These are phyloP conservation scores for Prunus salicina DNA, from an alignment of 306 rosid genomes.

Conservation along the genomic window DNA sequence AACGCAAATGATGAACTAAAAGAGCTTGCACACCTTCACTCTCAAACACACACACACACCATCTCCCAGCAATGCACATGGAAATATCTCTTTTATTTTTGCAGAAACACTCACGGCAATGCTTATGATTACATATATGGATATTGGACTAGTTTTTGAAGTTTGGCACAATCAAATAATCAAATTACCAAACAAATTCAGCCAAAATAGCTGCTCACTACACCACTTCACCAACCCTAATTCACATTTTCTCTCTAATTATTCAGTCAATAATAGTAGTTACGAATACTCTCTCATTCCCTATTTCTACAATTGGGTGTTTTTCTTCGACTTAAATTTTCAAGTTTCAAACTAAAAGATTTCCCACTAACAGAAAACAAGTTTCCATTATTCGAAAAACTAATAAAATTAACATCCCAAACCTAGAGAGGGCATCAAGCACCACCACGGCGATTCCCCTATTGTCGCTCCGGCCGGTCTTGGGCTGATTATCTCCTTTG, in stretches of 20 bases:
- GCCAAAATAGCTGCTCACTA: neutral
- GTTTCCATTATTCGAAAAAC: neutral
- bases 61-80: too few species aligned
- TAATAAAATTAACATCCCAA: constrained; percentile 4
- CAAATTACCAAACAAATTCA: neutral
- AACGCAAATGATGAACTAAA: too few species aligned
- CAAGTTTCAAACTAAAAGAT: neutral
- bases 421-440: constrained; percentile 97
- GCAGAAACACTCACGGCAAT: too few species aligned
- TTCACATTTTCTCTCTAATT: neutral
- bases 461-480: constrained; percentile 83
- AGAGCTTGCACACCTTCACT: neutral
- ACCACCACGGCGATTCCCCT: constrained; percentile 98
- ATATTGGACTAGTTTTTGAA: too few species aligned
- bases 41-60: neutral
- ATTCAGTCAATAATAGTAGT: too few species aligned
- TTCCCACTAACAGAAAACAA: neutral
- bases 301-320: neutral
- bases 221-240: neutral
- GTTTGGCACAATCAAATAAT: neutral
- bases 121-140: too few species aligned
- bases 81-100: too few species aligned
- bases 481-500: constrained; percentile 92
- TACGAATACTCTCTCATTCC: neutral
- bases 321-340: neutral